A percentile compares a stretch with the other conserved stretches of the same genome.
Conservation (phyloP, 176 grass and related monocot genomes). For the Alopecurus myosuroides region DNA sequence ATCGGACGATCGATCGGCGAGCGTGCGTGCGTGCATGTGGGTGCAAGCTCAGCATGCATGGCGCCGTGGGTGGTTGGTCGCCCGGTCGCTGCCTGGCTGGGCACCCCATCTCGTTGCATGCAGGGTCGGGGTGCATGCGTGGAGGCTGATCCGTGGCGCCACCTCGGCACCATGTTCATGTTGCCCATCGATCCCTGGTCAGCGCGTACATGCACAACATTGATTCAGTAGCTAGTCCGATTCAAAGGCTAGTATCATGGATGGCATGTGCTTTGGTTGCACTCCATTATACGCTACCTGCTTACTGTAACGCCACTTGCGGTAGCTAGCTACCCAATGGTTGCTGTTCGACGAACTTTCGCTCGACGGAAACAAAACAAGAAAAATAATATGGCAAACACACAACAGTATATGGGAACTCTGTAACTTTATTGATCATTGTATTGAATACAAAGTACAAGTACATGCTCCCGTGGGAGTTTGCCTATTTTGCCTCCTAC, state of each 20-base stretch:
- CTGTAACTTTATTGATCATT: too few species aligned
- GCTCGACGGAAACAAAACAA: too few species aligned
- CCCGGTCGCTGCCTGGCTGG: constrained; percentile 25
- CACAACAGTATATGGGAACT: too few species aligned
- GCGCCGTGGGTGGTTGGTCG: constrained; percentile 21
- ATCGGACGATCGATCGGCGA: background rate
- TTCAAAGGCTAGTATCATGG: constrained; percentile 16
- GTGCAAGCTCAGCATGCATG: constrained; percentile 29
- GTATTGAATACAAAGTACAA: too few species aligned
- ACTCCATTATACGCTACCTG: constrained; percentile 6
- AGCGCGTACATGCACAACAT: background rate
- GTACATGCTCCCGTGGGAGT: too few species aligned
- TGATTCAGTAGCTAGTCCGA: constrained; percentile 4
- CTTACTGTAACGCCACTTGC: background rate
- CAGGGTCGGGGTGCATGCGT: background rate
- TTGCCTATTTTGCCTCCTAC: too few species aligned
- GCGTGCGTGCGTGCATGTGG: constrained; percentile 20
- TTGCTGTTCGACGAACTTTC: too few species aligned
- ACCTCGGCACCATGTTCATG: background rate
- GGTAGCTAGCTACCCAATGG: background rate
- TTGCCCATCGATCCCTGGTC: background rate
- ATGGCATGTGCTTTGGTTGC: constrained; percentile 24
- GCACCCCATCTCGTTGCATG: background rate
- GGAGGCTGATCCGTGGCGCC: background rate
- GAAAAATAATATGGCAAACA: too few species aligned